phyloP scores from a whole-genome alignment of 345 rosid species.

The Eutrema japonicum region DNA sequence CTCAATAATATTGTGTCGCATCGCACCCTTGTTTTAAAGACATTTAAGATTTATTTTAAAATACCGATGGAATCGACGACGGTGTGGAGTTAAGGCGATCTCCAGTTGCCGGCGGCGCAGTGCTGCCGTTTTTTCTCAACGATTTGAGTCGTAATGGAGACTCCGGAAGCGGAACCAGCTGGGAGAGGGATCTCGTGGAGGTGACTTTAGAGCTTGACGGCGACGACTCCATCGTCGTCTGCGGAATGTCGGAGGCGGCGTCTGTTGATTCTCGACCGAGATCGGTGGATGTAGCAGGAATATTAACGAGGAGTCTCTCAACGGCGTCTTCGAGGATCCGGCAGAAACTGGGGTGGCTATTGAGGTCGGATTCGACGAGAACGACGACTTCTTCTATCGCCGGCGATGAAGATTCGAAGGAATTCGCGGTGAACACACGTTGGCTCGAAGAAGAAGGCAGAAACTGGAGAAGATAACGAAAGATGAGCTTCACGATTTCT shows the following conservation, averaged over 20 bases:
- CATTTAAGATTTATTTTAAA: no score
- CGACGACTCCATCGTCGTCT: conserved; percentile 64
- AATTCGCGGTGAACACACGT: conserved; percentile 80
- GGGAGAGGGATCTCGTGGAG: conserved; percentile 64
- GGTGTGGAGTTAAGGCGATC: conserved; percentile 44
- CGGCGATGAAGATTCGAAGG: conserved; percentile 79
- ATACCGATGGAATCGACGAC: conserved; percentile 52
- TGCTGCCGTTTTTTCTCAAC: conserved; percentile 79
- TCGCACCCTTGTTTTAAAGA: no score
- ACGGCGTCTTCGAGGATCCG: conserved; percentile 63
- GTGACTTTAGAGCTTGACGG: conserved; percentile 74
- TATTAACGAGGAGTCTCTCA: conserved; percentile 54
- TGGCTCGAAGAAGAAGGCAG: conserved; percentile 70
- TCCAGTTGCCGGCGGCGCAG: conserved; percentile 64
- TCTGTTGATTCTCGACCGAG: conserved; percentile 36
- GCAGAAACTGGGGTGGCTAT: conserved; percentile 58
- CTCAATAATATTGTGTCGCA: no score
- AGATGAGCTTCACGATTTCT: conserved; percentile 87
- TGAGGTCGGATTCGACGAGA: conserved; percentile 60
- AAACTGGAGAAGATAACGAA: conserved; percentile 59
- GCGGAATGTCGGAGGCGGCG: conserved; percentile 58
- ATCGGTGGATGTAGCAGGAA: conserved; percentile 22
- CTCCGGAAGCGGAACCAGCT: conserved; percentile 41
- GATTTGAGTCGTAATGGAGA: conserved; percentile 53
- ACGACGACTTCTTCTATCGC: conserved; percentile 46